phyloP scores from a whole-genome alignment of 225 moss, liverwort and hornwort genomes.

The Rhytidiadelphus loreus region DNA sequence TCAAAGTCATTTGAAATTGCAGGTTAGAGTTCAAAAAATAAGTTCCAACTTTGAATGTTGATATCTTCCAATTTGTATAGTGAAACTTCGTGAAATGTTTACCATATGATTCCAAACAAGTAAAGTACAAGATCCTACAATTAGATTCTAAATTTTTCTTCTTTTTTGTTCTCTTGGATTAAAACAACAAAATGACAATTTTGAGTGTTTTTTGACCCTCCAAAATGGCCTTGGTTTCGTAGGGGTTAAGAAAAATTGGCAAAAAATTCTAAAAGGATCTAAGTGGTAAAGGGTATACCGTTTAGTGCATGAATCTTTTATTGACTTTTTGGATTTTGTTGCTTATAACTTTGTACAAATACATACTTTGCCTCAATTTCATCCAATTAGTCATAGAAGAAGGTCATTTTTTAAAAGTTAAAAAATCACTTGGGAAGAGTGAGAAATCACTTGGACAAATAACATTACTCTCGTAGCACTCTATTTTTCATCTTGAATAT shows the following conservation, averaged over 20 bases:
- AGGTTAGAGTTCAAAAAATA: no score
- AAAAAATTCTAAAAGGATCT: not conserved
- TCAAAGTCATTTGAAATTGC: no score
- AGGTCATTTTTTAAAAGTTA: not conserved
- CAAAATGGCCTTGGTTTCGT: no score
- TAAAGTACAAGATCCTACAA: no score
- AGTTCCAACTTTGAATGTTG: no score
- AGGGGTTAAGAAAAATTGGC: not conserved
- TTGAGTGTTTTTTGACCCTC: no score
- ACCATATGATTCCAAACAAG: no score
- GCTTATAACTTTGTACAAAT: not conserved
- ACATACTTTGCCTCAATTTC: not conserved
- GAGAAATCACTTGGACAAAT: not conserved
- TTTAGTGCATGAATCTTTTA: not conserved
- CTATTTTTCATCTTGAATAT: not conserved
- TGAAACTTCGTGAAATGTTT: no score
- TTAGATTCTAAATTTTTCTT: no score
- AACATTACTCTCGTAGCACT: not conserved
- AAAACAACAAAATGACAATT: no score
- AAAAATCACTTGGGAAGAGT: rapidly evolving
- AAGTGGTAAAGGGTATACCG: not conserved
- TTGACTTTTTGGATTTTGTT: not conserved
- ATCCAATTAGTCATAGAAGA: not conserved
- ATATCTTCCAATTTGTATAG: no score
- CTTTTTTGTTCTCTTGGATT: no score